Evolutionary conservation across 2,329 filamentous ascomycete genomes (phyloP), one percentile per base, ranked within the genome.

Genomic region (Colletotrichum horii): DNA sequence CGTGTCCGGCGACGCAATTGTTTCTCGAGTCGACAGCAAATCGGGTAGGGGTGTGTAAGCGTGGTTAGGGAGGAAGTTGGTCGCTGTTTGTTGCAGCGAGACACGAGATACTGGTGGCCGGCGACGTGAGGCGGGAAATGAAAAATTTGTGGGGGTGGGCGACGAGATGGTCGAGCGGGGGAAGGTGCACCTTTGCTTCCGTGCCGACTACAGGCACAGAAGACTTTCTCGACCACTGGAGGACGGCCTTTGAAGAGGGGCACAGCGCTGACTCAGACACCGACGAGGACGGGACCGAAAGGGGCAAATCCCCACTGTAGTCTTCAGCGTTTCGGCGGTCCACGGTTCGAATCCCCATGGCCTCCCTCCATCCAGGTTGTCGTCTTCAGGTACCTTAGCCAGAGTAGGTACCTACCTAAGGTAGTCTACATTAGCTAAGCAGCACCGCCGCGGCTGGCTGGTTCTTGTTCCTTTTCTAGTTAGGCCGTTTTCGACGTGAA

Each of bases 121-220:
- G 76, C 9, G 80, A 77, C 79, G 75, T 80, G 79, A 77, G 68
- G 70, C 24, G 64, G 64, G 34, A 58, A 76, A 76, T 52, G 48
- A 77, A 76, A 71, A 70, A 77, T 81, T 81, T 78, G 75, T 75
- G 78, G 76, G 76, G 43, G 77, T 71, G 58, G 36, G 72, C 71
- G 71, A 80, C 75, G 79, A 71, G 74, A 70, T 83, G 82, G 82
- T 81, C 82, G 80, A 83, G 81, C 80, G 81, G 81, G 81, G 80
- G 82, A 79, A 71, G 38, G 66, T 65, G 74, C 58, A 28, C 68
- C 61, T 74, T 74, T 74, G 48, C 19, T 60, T 60, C n/a, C 22
- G 43, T 48, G 58, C 22, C 32, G 56, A 36, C 24, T 43, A 26
- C 52, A 28, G 32, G 8, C 38, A n/a, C 4, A 43, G 19, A 43